Base-by-base conservation (phyloP, 352 stramenopile species). In the Globisporangium barbulae region DNA sequence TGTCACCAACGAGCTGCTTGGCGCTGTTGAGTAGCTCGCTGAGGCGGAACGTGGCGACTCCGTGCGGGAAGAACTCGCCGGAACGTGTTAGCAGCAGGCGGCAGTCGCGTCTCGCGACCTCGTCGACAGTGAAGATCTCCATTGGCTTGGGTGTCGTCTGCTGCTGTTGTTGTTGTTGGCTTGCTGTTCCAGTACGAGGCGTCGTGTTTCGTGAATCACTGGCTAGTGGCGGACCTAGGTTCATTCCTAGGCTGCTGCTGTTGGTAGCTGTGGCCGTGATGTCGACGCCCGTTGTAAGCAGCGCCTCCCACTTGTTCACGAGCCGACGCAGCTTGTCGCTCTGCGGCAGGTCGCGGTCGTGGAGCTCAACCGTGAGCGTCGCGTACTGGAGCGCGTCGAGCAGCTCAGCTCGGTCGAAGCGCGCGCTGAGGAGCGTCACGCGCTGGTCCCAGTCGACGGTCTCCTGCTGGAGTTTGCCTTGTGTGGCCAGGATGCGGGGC, bases 261-360 rank as follows among this genome's bases (percentile, higher is more conserved):
- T 45, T 7, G n/a, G 10, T 6, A 10, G 19, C 13, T 15, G 33
- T 2, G 54, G 47, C 44, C 0, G 65, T 73, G 15, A 64, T 58
- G 42, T 76, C 71, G 30, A 78, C 37, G 31, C 78, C 77, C 9
- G 74, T 76, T 0, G 73, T 64, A 53, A 79, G 66, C 22, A 89
- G 64, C 17, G 63, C 65, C 52, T 93, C 84, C 84, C 84, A 93
- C 59, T 90, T 91, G 13, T 64, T 35, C 22, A 79, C 69, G 8
- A 88, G 70, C 9, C 66, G 71, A 17, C 61, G n/a, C 25, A 91
- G 30, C 22, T 64, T 68, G 5, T 67, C 57, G 4, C 66, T 48
- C 35, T 90, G 68, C 31, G 73, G 60, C 2, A 88, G 66, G 56
- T 95, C 86, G 58, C 86, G 83, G 57, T 93, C 86, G 41, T 86